Conservation (phyloP, 495 filamentous ascomycete genomes). For the Aspergillus wentii region DNA sequence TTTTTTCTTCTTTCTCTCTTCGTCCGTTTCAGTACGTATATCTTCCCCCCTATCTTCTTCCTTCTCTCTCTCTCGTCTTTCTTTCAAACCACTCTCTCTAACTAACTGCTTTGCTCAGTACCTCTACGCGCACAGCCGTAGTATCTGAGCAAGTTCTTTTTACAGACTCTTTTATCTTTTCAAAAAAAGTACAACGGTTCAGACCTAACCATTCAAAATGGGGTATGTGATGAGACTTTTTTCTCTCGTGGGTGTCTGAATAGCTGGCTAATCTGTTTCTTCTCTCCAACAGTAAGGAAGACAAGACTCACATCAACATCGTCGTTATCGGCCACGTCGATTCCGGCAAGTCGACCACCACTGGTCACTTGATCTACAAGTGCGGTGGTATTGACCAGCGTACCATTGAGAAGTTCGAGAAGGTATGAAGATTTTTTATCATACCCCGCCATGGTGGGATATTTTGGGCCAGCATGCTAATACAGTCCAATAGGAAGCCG, state of each 20-base stretch:
- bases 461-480: slow-evolving; percentile 42
- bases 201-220: slow-evolving; percentile 44
- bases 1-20: slow-evolving; percentile 34
- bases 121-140: slow-evolving; percentile 50
- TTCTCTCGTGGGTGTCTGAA: too few species aligned
- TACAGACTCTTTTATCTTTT: slow-evolving; percentile 36
- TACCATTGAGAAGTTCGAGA: slow-evolving; percentile 99
- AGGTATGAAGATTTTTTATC: slow-evolving; percentile 50
- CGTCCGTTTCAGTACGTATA: slow-evolving; percentile 50
- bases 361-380: slow-evolving; percentile 99
- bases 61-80: slow-evolving; percentile 11
- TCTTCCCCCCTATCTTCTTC: slow-evolving; percentile 24
- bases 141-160: slow-evolving; percentile 42
- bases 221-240: too few species aligned
- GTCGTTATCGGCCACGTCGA: slow-evolving; percentile 99
- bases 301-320: slow-evolving; percentile 87
- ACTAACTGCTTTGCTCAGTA: slow-evolving; percentile 37
- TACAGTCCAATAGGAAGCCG: slow-evolving; percentile 69
- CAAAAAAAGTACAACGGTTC: slow-evolving; percentile 42
- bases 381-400: slow-evolving; percentile 99
- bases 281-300: slow-evolving; percentile 64
- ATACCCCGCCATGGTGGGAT: neutral
- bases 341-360: slow-evolving; percentile 99
- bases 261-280: slow-evolving; percentile 10
- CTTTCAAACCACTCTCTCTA: slow-evolving; percentile 23